Conservation (phyloP, 148 eudicot species). For the Talinum fruticosum region DNA sequence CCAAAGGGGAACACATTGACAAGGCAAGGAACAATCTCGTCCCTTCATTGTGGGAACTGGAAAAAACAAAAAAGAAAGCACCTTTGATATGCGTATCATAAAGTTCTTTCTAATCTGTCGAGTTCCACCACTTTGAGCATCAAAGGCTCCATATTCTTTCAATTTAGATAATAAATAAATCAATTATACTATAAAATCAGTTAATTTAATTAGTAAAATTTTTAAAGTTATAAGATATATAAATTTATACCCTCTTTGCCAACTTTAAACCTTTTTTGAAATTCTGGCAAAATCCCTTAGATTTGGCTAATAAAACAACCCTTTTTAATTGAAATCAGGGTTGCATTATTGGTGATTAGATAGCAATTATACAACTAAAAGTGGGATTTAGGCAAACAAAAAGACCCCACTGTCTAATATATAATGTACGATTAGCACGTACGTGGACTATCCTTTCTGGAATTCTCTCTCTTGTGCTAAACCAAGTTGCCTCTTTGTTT, state of each 20-base stretch:
- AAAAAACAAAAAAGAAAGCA: neutral
- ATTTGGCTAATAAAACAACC: constrained; percentile 12
- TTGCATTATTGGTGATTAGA: constrained; percentile 8
- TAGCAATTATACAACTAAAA: neutral
- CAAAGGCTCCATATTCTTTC: neutral
- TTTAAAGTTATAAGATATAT: too few species aligned
- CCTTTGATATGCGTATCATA: neutral
- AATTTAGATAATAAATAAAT: neutral
- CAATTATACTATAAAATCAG: neutral
- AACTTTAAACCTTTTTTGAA: too few species aligned
- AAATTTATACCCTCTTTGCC: too few species aligned
- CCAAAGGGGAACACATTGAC: too few species aligned
- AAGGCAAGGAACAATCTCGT: neutral
- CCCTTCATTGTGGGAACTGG: constrained; percentile 10
- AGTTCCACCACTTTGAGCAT: neutral
- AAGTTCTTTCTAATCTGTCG: neutral
- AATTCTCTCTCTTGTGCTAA: neutral
- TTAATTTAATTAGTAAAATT: too few species aligned
- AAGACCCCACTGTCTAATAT: neutral
- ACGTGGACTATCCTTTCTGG: constrained; percentile 6
- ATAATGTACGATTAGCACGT: neutral
- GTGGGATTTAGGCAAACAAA: neutral
- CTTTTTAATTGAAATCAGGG: constrained; percentile 18
- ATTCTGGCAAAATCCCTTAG: constrained; percentile 6
- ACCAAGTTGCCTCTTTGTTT: neutral